Evolutionary conservation across 1,284 basidiomycete species (phyloP), one percentile per base, ranked within the genome.

Genomic region (Microbotryomycetes sp.): DNA sequence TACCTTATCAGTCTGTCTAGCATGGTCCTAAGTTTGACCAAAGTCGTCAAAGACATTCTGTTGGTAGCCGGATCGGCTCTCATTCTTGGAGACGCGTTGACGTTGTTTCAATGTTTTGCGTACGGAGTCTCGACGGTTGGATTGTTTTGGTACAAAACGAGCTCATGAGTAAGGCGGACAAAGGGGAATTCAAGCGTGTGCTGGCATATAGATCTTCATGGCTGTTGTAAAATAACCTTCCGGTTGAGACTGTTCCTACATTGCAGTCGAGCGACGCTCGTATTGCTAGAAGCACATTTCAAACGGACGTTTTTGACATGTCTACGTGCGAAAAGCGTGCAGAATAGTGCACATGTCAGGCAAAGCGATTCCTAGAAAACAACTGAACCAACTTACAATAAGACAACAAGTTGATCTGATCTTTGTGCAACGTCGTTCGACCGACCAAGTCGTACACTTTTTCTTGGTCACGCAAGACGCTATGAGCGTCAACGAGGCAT

Each of bases 331-430:
- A 48, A 15, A 18, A 2, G 4, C 13, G 13, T 21, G 46, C 21
- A n/a, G 18, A 11, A 5, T 48, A 11, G 26, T 21, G 21, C 46
- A 23, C 46, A 48, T 21, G 21, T 26, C 26, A 15, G 21, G 3
- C 13, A 23, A 26, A 48, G 26, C n/a, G 11, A 7, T 21, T 4
- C 26, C 11, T 48, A 11, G 4, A 9, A 11, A 11, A 13, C 5
- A 18, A 48, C 46, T 11, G 21, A 26, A 23, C 46, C 21, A 18
- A 35, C 53, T 21, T 35, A 28, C 49, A 79, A 69, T 90, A 90
- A 1, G 88, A 88, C 54, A 90, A 78, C 28, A 90, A 77, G 72
- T 90, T 89, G 79, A 88, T 89, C 79, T 90, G 88, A 70, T 88
- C 87, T 41, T 18, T 41, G 35, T 41, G 35, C 35, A 41, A 41